A percentile compares a stretch with the other conserved stretches of the same genome.
Evolutionary conservation across 805 yeast species (phyloP).

Genomic region (Wickerhamiella musiphila): DNA sequence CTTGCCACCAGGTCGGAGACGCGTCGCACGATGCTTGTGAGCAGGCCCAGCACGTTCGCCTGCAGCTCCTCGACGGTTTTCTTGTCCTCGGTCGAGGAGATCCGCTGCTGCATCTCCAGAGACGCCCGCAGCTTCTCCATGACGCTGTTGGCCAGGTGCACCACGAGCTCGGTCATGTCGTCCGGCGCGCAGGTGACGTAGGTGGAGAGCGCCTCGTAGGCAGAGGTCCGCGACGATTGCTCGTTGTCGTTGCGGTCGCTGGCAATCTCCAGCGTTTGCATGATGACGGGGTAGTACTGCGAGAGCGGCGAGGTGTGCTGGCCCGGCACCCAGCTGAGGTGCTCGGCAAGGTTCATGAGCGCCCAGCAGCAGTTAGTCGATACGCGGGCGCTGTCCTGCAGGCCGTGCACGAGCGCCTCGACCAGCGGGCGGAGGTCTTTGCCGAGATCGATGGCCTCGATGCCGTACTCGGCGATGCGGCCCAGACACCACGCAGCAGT

Average conservation of each 20-base stretch:
- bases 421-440: conserved; percentile 53
- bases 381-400: conserved; percentile 81
- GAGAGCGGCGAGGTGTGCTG: conserved; percentile 46
- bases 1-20: conserved; percentile 43
- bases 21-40: conserved; percentile 74
- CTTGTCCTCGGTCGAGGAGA: conserved; percentile 50
- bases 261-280: conserved; percentile 53
- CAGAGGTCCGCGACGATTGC: conserved; percentile 79
- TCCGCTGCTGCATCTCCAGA: conserved; percentile 38
- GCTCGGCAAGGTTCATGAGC: conserved; percentile 78
- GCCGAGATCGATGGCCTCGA: conserved; percentile 54
- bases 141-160: conserved; percentile 57
- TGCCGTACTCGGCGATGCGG: conserved; percentile 69
- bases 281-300: conserved; percentile 48
- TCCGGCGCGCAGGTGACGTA: conserved; percentile 60
- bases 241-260: conserved; percentile 69
- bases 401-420: conserved; percentile 59
- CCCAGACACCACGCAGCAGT: conserved; percentile 98
- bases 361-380: conserved; percentile 98
- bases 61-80: conserved; percentile 77
- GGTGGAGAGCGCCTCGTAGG: conserved; percentile 81
- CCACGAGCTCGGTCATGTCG: conserved; percentile 50
- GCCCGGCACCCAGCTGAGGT: conserved; percentile 32
- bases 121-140: conserved; percentile 58
- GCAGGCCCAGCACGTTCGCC: conserved; percentile 52